phyloP scores from a whole-genome alignment of 1,139 yeast genomes.

The Magnusiomyces ingens region DNA sequence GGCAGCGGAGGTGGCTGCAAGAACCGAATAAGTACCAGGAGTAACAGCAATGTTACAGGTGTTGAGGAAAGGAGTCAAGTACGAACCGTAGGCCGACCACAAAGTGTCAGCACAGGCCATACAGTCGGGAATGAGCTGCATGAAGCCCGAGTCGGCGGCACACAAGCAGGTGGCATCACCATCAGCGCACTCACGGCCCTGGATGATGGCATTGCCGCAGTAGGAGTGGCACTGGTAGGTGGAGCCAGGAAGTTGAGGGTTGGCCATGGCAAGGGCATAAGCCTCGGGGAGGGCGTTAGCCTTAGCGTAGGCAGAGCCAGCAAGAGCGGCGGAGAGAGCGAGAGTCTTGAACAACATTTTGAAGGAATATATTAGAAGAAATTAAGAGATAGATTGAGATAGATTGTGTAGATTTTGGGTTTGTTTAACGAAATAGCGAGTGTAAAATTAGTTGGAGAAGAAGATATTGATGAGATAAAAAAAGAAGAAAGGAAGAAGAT shows the following conservation, averaged over 20 bases:
- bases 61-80: conserved; percentile 9
- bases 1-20: conserved; percentile 2
- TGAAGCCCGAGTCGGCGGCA: conserved; percentile 9
- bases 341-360: too few relatives aligned
- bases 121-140: conserved; percentile 8
- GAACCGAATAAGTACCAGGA: conserved; percentile 1
- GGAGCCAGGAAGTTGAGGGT: conserved; percentile 16
- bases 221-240: conserved; percentile 12
- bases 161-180: conserved; percentile 11
- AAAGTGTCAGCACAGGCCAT: conserved; percentile 12
- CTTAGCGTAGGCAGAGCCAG: background rate
- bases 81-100: conserved; percentile 14
- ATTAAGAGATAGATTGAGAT: too few relatives aligned
- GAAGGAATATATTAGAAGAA: too few relatives aligned
- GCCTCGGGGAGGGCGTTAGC: conserved; percentile 15
- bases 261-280: conserved; percentile 15
- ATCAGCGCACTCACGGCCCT: conserved; percentile 11
- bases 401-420: too few relatives aligned
- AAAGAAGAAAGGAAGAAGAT: too few relatives aligned
- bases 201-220: conserved; percentile 15
- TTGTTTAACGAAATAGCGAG: too few relatives aligned
- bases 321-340: background rate
- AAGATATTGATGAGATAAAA: too few relatives aligned
- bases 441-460: too few relatives aligned
- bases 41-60: conserved; percentile 5